Evolutionary conservation across 2,329 filamentous ascomycete genomes (phyloP), one percentile per base, ranked within the genome.

Genomic region (Monosporascus sp.): DNA sequence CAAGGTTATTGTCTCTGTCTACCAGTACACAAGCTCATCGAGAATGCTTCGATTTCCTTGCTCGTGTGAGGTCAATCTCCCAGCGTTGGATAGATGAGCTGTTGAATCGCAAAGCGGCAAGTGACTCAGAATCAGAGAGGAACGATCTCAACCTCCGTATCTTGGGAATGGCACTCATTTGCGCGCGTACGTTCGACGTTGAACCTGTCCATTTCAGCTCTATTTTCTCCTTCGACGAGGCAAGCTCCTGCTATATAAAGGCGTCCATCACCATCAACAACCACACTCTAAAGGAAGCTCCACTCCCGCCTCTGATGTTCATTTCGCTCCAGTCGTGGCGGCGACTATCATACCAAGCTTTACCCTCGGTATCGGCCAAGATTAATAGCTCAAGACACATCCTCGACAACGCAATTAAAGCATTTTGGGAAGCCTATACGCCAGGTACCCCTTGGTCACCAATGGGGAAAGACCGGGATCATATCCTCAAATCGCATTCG

Each of bases 271-370:
- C 28, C 51, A 18, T 48, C 49, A 9, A 22, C 48, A 1, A 56
- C 51, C 37, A 15, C 48, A 14, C 24, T 51, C 8, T 65, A n/a
- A 50, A 63, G 18, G 24, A 20, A 22, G 18, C 40, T 43, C 17
- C 9, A 20, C 40, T 43, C 14, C 22, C 7, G 48, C 40, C 40
- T 20, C 40, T 43, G n/a, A 20, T 24, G 40, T 4, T 11, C 18
- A 43, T 43, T 24, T 43, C 40, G 8, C 40, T 43, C 9, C 40
- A 43, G 20, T 20, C 20, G 17, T 43, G 40, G 40, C 40, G 40
- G 40, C 40, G 40, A 11, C 40, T 43, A 11, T 43, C 40, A 43
- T 43, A 43, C 18, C 40, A 43, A n/a, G 7, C n/a, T 43, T 5
- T 20, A 11, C 40, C 40, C 5, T 11, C 3, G 1, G 3, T 43